phyloP scores from a whole-genome alignment of 2,329 filamentous ascomycete genomes.

The Xylaria sp. region DNA sequence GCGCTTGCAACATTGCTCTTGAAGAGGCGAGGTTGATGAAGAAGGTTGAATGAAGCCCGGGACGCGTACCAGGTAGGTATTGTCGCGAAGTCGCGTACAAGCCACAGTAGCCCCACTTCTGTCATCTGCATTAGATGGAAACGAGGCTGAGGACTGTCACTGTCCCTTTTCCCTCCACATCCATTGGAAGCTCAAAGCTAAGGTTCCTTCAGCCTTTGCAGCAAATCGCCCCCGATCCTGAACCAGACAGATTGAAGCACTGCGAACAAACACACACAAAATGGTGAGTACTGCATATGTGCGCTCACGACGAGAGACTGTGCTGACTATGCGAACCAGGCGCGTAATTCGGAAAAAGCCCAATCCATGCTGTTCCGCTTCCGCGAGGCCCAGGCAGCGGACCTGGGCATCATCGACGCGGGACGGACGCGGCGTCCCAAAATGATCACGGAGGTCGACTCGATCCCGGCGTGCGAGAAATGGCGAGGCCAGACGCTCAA shows the following conservation, averaged over 20 bases:
- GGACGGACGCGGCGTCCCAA: constrained; percentile 88
- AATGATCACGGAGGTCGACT: constrained; percentile 82
- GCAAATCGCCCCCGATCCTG: background rate
- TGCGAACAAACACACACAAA: constrained; percentile 15
- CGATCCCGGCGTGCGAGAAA: constrained; percentile 88
- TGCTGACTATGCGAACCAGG: constrained; percentile 51
- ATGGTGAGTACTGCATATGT: constrained; percentile 29
- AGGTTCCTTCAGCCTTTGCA: background rate
- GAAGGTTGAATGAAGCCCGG: too few relatives aligned
- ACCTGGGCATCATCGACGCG: constrained; percentile 93
- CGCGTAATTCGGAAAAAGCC: constrained; percentile 96
- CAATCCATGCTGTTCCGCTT: constrained; percentile 99
- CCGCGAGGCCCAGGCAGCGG: constrained; percentile 74
- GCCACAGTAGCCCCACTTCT: constrained; percentile 9
- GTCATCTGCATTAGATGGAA: constrained; percentile 8
- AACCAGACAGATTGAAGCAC: background rate
- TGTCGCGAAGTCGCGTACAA: background rate
- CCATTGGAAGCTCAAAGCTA: background rate
- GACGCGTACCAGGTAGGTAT: too few relatives aligned
- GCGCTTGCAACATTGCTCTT: too few relatives aligned
- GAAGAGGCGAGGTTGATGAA: too few relatives aligned
- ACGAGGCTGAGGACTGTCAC: constrained; percentile 22
- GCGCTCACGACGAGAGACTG: background rate
- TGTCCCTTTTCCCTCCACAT: constrained; percentile 3
- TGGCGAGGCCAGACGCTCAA: constrained; percentile 98